Evolutionary conservation across 352 stramenopile species (phyloP).

Genomic region (Phytopythium ostracodes): DNA sequence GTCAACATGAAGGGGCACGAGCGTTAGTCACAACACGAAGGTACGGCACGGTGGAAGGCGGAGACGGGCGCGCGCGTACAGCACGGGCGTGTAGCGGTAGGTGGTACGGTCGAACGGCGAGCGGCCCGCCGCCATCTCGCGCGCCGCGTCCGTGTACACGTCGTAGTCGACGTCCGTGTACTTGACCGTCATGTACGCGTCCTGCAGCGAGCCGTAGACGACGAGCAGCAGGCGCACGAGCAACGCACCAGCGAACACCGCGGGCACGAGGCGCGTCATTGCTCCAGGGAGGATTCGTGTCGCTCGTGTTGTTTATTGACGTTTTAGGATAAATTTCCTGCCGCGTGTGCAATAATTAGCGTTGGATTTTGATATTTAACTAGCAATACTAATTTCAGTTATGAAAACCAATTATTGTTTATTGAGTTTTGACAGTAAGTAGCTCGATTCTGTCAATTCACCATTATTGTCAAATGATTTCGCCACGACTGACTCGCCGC

Average conservation of each 20-base stretch:
- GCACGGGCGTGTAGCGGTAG: conserved; percentile 98
- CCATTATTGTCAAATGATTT: too few species aligned
- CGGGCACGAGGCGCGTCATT: conserved; percentile 18
- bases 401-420: too few species aligned
- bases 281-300: too few species aligned
- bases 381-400: too few species aligned
- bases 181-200: conserved; percentile 77
- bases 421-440: too few species aligned
- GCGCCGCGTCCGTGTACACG: conserved; percentile 97
- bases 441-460: too few species aligned
- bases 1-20: not conserved
- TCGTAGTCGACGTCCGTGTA: conserved; percentile 99
- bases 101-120: conserved; percentile 96
- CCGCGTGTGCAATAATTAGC: too few species aligned
- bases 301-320: too few species aligned
- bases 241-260: conserved; percentile 50
- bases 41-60: not conserved
- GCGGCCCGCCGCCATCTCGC: conserved; percentile 79
- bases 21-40: conserved; percentile 1
- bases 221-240: conserved; percentile 58
- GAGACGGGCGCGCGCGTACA: conserved; percentile 53
- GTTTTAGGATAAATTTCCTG: too few species aligned
- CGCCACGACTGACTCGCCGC: too few species aligned
- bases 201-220: conserved; percentile 73
- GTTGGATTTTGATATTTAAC: too few species aligned